phyloP scores from a whole-genome alignment of 768 basidiomycete species.

The Tephrocybe sp. region DNA sequence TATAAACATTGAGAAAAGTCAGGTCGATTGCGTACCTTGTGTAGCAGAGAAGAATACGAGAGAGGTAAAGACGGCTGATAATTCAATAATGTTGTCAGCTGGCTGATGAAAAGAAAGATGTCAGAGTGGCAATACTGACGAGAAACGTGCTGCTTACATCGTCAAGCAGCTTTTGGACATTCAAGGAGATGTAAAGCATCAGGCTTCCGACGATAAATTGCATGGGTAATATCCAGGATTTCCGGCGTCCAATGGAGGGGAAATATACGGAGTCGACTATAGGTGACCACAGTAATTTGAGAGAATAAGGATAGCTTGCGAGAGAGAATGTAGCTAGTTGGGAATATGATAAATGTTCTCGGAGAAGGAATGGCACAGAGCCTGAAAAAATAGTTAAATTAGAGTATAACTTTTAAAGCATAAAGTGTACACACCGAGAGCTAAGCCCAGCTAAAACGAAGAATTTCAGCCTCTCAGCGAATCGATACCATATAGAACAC shows the following conservation, averaged over 20 bases:
- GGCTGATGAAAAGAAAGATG: slow-evolving; percentile 52
- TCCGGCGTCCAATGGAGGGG: slow-evolving; percentile 84
- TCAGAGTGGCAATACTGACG: no score
- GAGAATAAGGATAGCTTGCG: slow-evolving; percentile 92
- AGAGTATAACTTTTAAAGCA: background rate
- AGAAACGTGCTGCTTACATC: slow-evolving; percentile 49
- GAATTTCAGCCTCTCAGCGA: slow-evolving; percentile 12
- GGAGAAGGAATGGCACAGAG: slow-evolving; percentile 94
- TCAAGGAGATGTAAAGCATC: slow-evolving; percentile 76
- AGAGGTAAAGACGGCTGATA: slow-evolving; percentile 84
- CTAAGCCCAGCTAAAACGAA: slow-evolving; percentile 70
- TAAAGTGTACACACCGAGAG: slow-evolving; percentile 59
- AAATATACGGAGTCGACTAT: slow-evolving; percentile 92
- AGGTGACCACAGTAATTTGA: slow-evolving; percentile 97
- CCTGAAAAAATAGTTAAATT: slow-evolving; percentile 46
- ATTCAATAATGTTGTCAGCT: slow-evolving; percentile 68
- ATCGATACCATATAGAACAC: slow-evolving; percentile 26
- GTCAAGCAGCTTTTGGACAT: slow-evolving; percentile 75
- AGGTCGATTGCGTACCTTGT: slow-evolving; percentile 61
- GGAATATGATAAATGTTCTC: slow-evolving; percentile 94
- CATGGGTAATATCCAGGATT: slow-evolving; percentile 99
- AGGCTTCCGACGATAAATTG: slow-evolving; percentile 85
- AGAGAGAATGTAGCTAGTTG: slow-evolving; percentile 94
- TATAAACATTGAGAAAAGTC: slow-evolving; percentile 17
- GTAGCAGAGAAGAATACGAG: slow-evolving; percentile 96